Evolutionary conservation across 2,329 filamentous ascomycete species (phyloP).

Genomic region (Apiospora phragmitis): DNA sequence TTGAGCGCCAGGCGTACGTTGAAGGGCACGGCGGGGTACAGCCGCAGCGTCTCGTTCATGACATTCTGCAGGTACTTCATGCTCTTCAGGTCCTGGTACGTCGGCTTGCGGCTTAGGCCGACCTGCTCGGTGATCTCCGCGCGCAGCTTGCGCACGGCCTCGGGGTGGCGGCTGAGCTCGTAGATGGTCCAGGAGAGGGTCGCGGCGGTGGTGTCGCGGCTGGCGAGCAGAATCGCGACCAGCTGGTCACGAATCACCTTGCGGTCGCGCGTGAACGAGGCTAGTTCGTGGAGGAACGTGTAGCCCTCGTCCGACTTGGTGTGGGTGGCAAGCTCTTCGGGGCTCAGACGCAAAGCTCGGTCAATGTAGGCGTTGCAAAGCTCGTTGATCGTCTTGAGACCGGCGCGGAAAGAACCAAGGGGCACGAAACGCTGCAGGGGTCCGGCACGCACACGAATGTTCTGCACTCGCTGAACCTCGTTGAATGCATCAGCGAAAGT

Average conservation of each 20-base stretch:
- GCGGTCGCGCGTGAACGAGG: slow-evolving; percentile 72
- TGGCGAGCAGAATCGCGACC: slow-evolving; percentile 78
- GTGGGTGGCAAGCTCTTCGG: slow-evolving; percentile 72
- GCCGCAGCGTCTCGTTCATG: slow-evolving; percentile 74
- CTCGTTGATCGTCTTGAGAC: slow-evolving; percentile 68
- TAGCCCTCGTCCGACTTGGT: slow-evolving; percentile 71
- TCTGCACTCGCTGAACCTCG: slow-evolving; percentile 75
- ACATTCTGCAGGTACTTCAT: slow-evolving; percentile 81
- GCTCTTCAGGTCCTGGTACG: slow-evolving; percentile 78
- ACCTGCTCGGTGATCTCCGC: slow-evolving; percentile 69
- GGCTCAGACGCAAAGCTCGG: slow-evolving; percentile 65
- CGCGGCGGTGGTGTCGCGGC: slow-evolving; percentile 82
- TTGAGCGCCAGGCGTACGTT: slow-evolving; percentile 72
- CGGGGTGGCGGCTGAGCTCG: slow-evolving; percentile 73
- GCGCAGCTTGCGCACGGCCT: slow-evolving; percentile 67
- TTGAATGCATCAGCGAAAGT: slow-evolving; percentile 81
- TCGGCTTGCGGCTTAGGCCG: slow-evolving; percentile 62
- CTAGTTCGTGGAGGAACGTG: slow-evolving; percentile 85
- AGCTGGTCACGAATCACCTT: slow-evolving; percentile 81
- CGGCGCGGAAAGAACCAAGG: slow-evolving; percentile 60
- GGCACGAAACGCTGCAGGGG: slow-evolving; percentile 65
- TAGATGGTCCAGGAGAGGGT: slow-evolving; percentile 82
- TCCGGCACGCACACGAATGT: slow-evolving; percentile 64
- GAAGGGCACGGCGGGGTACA: slow-evolving; percentile 78
- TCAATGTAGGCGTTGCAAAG: slow-evolving; percentile 82